Evolutionary conservation across 2,329 filamentous ascomycete genomes (phyloP).

Genomic region (Aspergillus udagawae): DNA sequence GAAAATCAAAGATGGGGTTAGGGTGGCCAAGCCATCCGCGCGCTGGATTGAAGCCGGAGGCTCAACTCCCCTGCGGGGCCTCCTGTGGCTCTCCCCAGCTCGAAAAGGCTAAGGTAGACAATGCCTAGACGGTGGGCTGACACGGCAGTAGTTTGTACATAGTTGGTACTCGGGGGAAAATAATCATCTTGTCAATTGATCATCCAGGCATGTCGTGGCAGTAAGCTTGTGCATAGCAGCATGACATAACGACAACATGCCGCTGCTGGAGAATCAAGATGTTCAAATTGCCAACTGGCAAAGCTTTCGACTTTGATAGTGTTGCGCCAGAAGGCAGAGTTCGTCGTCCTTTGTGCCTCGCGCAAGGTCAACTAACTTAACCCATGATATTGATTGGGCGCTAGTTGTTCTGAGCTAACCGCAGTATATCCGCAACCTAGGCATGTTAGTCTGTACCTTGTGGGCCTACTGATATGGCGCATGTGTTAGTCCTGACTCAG

Average conservation of each 20-base stretch:
- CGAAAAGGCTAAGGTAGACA: background rate
- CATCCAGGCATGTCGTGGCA: too few relatives aligned
- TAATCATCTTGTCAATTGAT: background rate
- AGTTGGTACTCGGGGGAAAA: background rate
- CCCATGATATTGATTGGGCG: background rate
- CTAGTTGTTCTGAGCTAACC: background rate
- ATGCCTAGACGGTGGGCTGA: background rate
- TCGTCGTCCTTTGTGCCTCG: background rate
- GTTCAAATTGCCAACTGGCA: background rate
- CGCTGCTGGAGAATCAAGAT: background rate
- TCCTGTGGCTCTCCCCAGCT: too few relatives aligned
- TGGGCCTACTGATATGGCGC: too few relatives aligned
- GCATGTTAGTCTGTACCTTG: background rate
- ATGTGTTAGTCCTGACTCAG: background rate
- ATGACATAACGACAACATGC: background rate
- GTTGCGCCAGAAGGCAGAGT: background rate
- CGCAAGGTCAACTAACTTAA: background rate
- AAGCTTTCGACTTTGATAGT: background rate
- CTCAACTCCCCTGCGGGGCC: background rate
- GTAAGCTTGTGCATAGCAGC: background rate
- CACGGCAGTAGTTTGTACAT: background rate
- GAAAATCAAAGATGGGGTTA: background rate
- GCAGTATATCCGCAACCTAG: background rate
- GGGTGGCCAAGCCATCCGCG: background rate
- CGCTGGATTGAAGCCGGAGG: background rate